Conservation (phyloP, 805 yeast genomes). For the Scheffersomyces stipitis region DNA sequence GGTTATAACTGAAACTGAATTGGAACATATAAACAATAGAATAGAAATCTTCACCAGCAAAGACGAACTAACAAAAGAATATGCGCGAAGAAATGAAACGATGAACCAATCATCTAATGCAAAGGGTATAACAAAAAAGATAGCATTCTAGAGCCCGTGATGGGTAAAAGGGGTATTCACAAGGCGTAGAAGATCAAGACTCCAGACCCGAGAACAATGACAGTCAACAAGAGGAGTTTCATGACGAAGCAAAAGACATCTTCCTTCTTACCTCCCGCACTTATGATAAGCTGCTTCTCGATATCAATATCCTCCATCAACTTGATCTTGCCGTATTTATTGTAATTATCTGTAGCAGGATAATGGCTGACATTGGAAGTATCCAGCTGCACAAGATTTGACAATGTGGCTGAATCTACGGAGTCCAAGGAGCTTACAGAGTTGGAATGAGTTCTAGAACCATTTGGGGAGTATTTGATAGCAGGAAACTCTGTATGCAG, state of each 20-base stretch:
- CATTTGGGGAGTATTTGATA: constrained; percentile 7
- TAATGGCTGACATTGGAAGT: background rate
- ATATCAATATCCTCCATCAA: constrained; percentile 31
- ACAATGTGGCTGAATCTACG: constrained; percentile 10
- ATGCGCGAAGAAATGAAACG: too few relatives aligned
- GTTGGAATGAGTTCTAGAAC: constrained; percentile 20
- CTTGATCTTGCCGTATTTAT: constrained; percentile 18
- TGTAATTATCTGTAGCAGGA: constrained; percentile 8
- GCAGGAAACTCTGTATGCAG: constrained; percentile 1
- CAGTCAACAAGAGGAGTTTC: constrained; percentile 28
- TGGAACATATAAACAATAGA: too few relatives aligned
- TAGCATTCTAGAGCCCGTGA: too few relatives aligned
- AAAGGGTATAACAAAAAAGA: too few relatives aligned
- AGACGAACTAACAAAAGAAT: too few relatives aligned
- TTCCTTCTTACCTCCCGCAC: constrained; percentile 39
- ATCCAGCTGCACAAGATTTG: constrained; percentile 12
- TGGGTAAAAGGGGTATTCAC: constrained; percentile 4
- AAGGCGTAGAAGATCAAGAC: constrained; percentile 38
- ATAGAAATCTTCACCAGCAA: too few relatives aligned
- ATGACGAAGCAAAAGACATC: constrained; percentile 31
- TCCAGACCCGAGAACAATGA: constrained; percentile 32
- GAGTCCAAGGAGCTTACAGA: constrained; percentile 24
- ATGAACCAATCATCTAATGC: too few relatives aligned
- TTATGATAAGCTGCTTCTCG: constrained; percentile 35
- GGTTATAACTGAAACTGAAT: too few relatives aligned